A percentile compares a stretch with the other conserved stretches of the same genome.
phyloP scores from a whole-genome alignment of 192 early-diverging fungal species.

The Gamsiella multidivaricata region DNA sequence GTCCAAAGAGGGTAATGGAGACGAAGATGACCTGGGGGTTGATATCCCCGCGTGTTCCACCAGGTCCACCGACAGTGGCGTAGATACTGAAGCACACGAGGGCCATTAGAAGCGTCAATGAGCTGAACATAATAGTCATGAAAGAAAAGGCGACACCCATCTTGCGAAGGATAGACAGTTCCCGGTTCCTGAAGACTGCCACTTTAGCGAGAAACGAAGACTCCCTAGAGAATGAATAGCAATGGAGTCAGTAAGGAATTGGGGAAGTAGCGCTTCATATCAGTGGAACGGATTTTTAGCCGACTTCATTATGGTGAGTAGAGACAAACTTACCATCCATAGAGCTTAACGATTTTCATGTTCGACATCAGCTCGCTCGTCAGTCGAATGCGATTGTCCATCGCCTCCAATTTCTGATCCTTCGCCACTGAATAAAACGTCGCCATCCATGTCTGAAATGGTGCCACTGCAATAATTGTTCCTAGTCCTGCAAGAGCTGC shows the following conservation, averaged over 20 bases:
- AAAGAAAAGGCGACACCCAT: constrained; percentile 20
- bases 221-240: background rate
- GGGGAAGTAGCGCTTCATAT: too few relatives aligned
- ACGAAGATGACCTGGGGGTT: constrained; percentile 19
- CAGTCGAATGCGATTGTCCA: constrained; percentile 44
- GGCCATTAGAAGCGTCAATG: constrained; percentile 33
- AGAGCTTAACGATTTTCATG: constrained; percentile 51
- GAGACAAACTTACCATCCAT: constrained; percentile 47
- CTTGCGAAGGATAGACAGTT: constrained; percentile 13
- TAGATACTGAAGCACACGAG: constrained; percentile 36
- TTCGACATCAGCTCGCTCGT: constrained; percentile 37
- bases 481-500: constrained; percentile 15
- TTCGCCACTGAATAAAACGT: constrained; percentile 9
- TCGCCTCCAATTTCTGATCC: constrained; percentile 29
- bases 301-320: too few relatives aligned
- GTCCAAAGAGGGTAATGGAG: constrained; percentile 6
- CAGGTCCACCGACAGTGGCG: constrained; percentile 30
- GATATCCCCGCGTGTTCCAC: constrained; percentile 19
- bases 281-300: too few relatives aligned
- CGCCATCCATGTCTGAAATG: constrained; percentile 33
- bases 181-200: constrained; percentile 7
- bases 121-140: constrained; percentile 33
- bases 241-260: background rate
- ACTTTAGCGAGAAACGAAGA: constrained; percentile 11
- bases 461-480: constrained; percentile 14